Evolutionary conservation across 345 rosid species (phyloP).

Genomic region (Angophora floribunda): DNA sequence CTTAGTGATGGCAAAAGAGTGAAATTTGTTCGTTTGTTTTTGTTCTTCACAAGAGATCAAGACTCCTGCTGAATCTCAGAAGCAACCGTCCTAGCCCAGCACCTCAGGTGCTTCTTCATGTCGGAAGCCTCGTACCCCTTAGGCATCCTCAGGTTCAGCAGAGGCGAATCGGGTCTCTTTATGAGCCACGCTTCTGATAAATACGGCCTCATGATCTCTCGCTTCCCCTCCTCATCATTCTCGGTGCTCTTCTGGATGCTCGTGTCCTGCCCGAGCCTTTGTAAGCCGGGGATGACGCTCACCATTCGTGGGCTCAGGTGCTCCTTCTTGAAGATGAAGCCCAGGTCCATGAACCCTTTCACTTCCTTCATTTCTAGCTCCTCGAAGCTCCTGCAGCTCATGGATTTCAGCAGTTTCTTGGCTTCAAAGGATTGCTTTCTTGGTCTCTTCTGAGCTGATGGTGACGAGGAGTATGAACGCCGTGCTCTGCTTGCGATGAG

Average conservation of each 20-base stretch:
- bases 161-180: slow-evolving; percentile 42
- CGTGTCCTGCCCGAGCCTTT: slow-evolving; percentile 15
- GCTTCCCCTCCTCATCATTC: slow-evolving; percentile 7
- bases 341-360: slow-evolving; percentile 62
- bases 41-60: not conserved
- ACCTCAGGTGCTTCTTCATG: slow-evolving; percentile 48
- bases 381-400: slow-evolving; percentile 28
- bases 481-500: not conserved
- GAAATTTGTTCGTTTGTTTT: not conserved
- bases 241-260: not conserved
- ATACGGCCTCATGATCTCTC: slow-evolving; percentile 29
- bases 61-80: slow-evolving; percentile 26
- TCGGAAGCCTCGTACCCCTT: slow-evolving; percentile 21
- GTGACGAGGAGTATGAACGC: slow-evolving; percentile 33
- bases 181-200: slow-evolving; percentile 69
- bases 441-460: slow-evolving; percentile 3
- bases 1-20: not conserved
- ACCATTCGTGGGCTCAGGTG: slow-evolving; percentile 31
- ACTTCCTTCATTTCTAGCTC: slow-evolving; percentile 64
- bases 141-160: slow-evolving; percentile 31
- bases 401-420: slow-evolving; percentile 15
- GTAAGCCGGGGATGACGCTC: slow-evolving; percentile 47
- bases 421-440: not conserved
- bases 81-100: slow-evolving; percentile 62
- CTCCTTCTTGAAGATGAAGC: slow-evolving; percentile 48